Conservation (phyloP, 2,329 filamentous ascomycete species). For the Xylariales sp. region DNA sequence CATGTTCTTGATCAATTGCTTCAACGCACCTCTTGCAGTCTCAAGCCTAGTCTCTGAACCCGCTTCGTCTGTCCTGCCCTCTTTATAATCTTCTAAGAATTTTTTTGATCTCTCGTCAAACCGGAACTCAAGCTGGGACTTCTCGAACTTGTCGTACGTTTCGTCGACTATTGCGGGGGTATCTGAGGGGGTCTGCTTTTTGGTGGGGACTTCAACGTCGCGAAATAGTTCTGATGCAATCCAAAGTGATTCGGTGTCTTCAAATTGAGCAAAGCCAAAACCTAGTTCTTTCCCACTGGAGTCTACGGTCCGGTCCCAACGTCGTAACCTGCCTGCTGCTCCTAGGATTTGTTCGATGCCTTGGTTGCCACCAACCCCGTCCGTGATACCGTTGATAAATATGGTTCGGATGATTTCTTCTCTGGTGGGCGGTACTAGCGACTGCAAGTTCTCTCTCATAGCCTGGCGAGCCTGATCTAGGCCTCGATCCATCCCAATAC, state of each 20-base stretch:
- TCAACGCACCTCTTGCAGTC: constrained; percentile 74
- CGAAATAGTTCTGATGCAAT: constrained; percentile 86
- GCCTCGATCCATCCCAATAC: constrained; percentile 71
- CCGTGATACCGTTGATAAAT: constrained; percentile 87
- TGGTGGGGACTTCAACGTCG: constrained; percentile 83
- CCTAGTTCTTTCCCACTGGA: constrained; percentile 76
- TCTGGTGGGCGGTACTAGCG: constrained; percentile 81
- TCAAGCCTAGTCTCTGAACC: constrained; percentile 76
- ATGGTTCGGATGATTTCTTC: constrained; percentile 94
- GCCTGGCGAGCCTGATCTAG: constrained; percentile 75
- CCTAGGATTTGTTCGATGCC: constrained; percentile 82
- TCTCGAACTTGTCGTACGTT: constrained; percentile 69
- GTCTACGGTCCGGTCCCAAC: constrained; percentile 84
- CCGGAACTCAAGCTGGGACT: constrained; percentile 75
- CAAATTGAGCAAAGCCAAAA: constrained; percentile 96
- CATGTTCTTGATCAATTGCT: constrained; percentile 75
- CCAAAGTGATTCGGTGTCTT: constrained; percentile 87
- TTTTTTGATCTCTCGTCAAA: constrained; percentile 86
- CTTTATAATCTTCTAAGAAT: constrained; percentile 85
- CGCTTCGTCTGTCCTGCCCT: constrained; percentile 71
- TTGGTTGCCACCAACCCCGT: constrained; percentile 79
- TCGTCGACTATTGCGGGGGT: constrained; percentile 58
- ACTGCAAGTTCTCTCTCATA: constrained; percentile 75
- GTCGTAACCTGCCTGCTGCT: constrained; percentile 80
- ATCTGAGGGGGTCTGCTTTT: constrained; percentile 72